Conservation (phyloP, 2,329 filamentous ascomycete genomes). For the Cladosporium velox region DNA sequence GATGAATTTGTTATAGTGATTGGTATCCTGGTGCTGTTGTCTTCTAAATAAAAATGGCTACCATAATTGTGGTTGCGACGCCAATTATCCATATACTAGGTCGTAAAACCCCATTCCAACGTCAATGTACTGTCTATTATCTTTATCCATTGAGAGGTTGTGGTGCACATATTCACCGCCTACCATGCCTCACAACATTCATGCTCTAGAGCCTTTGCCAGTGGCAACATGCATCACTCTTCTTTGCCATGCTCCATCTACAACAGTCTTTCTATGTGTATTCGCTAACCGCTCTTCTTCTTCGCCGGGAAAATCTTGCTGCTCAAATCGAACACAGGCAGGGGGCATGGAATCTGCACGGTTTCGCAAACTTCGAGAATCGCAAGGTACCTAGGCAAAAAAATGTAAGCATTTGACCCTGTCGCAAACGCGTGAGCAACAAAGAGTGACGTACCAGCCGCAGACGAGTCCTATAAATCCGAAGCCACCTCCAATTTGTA, state of each 20-base stretch:
- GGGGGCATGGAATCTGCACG: slow-evolving; percentile 29
- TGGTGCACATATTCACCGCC: too few species aligned
- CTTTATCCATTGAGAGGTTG: background rate
- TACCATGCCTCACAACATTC: background rate
- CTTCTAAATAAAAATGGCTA: background rate
- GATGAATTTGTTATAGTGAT: background rate
- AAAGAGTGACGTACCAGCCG: slow-evolving; percentile 27
- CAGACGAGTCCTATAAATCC: slow-evolving; percentile 29
- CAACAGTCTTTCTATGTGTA: background rate
- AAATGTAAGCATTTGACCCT: background rate
- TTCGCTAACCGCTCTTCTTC: slow-evolving; percentile 17
- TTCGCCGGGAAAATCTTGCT: slow-evolving; percentile 27
- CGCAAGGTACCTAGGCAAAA: slow-evolving; percentile 24
- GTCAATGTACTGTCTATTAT: background rate
- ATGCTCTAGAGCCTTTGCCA: background rate
- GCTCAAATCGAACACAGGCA: slow-evolving; percentile 30
- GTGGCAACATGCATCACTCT: background rate
- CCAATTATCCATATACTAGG: background rate
- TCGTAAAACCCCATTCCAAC: background rate
- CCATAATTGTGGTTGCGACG: too few species aligned
- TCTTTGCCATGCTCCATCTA: background rate
- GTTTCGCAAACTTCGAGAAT: slow-evolving; percentile 30
- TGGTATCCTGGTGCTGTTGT: background rate
- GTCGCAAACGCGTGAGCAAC: background rate
- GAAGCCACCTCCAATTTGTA: slow-evolving; percentile 34